Conservation (phyloP, 371 early-diverging fungal genomes). For the Dinochytrium kinnereticum region DNA sequence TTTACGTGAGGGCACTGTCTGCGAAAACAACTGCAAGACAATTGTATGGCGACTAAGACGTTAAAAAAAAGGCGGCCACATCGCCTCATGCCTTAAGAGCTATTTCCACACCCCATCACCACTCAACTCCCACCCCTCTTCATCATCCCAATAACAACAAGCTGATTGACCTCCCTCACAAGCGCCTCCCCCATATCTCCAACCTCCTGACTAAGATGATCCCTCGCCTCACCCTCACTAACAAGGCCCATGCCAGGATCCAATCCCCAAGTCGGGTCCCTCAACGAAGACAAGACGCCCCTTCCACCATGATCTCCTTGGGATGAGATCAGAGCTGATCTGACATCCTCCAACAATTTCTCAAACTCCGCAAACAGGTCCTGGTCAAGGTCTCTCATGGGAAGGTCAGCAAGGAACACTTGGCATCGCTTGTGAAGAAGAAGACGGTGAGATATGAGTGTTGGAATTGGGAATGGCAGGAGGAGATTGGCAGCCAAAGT, state of each 20-base stretch:
- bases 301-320: neutral
- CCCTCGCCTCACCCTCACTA: conserved; percentile 25
- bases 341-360: neutral
- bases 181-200: conserved; percentile 13
- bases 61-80: neutral
- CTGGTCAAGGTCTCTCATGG: neutral
- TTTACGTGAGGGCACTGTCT: no score
- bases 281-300: neutral
- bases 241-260: conserved; percentile 21
- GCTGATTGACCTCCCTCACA: conserved; percentile 22
- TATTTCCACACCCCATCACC: neutral
- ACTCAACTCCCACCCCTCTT: neutral
- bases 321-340: neutral
- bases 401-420: neutral
- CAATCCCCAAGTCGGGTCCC: conserved; percentile 28
- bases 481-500: neutral
- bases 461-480: conserved; percentile 8
- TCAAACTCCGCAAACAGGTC: neutral
- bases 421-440: neutral
- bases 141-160: conserved; percentile 21
- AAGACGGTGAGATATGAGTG: neutral
- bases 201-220: conserved; percentile 13
- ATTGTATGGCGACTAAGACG: no score
- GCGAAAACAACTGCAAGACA: no score
- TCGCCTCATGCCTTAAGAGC: neutral